phyloP scores from a whole-genome alignment of 345 rosid species.

The Hypericum androsaemum region DNA sequence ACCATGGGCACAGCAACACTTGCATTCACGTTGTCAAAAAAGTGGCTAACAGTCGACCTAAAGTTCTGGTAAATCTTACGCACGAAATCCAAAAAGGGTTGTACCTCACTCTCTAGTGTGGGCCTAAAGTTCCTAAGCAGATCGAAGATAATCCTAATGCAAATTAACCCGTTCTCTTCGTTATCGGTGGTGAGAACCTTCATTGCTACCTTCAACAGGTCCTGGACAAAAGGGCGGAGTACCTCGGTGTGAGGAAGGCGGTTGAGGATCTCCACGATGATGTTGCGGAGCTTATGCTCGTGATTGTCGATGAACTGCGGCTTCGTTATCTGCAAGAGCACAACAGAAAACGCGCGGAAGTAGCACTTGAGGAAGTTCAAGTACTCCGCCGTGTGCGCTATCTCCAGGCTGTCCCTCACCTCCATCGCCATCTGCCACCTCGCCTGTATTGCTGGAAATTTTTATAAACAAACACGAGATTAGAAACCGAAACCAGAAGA shows the following conservation, averaged over 20 bases:
- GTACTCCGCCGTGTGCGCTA: slow-evolving; percentile 94
- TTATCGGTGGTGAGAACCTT: slow-evolving; percentile 89
- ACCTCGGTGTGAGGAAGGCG: slow-evolving; percentile 96
- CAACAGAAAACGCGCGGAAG: slow-evolving; percentile 78
- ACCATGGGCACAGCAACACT: slow-evolving; percentile 3
- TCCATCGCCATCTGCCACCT: slow-evolving; percentile 92
- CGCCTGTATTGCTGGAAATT: slow-evolving; percentile 63
- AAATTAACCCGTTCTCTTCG: slow-evolving; percentile 91
- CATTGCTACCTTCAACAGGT: slow-evolving; percentile 92
- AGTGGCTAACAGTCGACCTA: slow-evolving; percentile 70
- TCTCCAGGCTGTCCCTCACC: slow-evolving; percentile 96
- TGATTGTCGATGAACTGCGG: slow-evolving; percentile 77
- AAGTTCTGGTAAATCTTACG: slow-evolving; percentile 92
- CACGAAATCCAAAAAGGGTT: slow-evolving; percentile 91
- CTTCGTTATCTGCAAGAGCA: slow-evolving; percentile 65
- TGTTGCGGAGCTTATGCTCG: slow-evolving; percentile 84
- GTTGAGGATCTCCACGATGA: slow-evolving; percentile 87
- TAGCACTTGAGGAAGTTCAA: slow-evolving; percentile 87
- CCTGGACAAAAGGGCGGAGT: slow-evolving; percentile 98
- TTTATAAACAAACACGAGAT: slow-evolving; percentile 5
- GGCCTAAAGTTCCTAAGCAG: slow-evolving; percentile 93
- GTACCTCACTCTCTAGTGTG: slow-evolving; percentile 82
- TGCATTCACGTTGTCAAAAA: slow-evolving; percentile 54
- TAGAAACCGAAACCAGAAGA: neutral
- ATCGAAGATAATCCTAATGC: slow-evolving; percentile 90